Conservation (phyloP, 139 green algal species). For the Picochlorum sp. region DNA sequence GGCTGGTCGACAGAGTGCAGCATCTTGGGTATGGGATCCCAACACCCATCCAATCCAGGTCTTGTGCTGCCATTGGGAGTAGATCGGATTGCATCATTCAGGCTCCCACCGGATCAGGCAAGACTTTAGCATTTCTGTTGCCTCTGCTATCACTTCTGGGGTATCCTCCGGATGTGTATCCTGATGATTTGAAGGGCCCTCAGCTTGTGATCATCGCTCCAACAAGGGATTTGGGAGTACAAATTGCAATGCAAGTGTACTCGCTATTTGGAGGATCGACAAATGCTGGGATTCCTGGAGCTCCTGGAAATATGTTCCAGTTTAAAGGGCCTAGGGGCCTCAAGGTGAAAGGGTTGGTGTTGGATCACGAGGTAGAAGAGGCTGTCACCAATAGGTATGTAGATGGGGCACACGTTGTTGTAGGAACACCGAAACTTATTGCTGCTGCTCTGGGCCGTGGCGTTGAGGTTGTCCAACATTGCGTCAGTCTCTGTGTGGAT, state of each 20-base stretch:
- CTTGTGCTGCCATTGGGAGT: slow-evolving; percentile 40
- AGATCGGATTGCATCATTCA: slow-evolving; percentile 54
- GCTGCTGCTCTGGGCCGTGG: slow-evolving; percentile 12
- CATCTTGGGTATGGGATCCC: slow-evolving; percentile 57
- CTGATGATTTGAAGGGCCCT: slow-evolving; percentile 60
- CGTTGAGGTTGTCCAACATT: slow-evolving; percentile 10
- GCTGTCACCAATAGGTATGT: slow-evolving; percentile 37
- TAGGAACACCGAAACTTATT: slow-evolving; percentile 58
- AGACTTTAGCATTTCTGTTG: slow-evolving; percentile 72
- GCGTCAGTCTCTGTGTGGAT: slow-evolving; percentile 34
- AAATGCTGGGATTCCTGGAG: slow-evolving; percentile 52
- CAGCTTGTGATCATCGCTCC: slow-evolving; percentile 75
- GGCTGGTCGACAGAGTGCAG: slow-evolving; percentile 64
- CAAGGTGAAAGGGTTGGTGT: slow-evolving; percentile 64
- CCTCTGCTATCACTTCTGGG: slow-evolving; percentile 49
- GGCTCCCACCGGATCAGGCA: slow-evolving; percentile 64
- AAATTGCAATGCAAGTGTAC: slow-evolving; percentile 64
- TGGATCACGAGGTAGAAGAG: slow-evolving; percentile 64
- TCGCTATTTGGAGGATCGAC: slow-evolving; percentile 67
- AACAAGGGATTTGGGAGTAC: slow-evolving; percentile 80
- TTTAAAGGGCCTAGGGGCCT: slow-evolving; percentile 64
- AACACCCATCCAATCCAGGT: slow-evolving; percentile 66
- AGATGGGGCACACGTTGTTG: slow-evolving; percentile 53
- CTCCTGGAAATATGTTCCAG: slow-evolving; percentile 72
- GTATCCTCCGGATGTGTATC: slow-evolving; percentile 58